These are phyloP conservation scores for Mycena crocata DNA, from an alignment of 768 basidiomycete genomes.

Conservation along the genomic window DNA sequence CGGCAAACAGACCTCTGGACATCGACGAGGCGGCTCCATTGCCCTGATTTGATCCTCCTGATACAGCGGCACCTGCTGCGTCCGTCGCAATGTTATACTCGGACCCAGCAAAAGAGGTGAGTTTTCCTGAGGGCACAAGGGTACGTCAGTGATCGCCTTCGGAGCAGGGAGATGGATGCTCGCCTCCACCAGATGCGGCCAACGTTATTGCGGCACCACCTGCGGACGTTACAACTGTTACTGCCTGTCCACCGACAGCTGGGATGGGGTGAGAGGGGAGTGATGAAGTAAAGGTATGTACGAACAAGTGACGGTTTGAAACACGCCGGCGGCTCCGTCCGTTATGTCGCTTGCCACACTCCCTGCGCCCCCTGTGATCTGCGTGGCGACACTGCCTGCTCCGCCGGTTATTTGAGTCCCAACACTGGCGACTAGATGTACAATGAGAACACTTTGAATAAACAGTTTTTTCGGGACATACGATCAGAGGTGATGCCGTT, in stretches of 20 bases:
- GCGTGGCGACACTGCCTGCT: conserved; percentile 37
- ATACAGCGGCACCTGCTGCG: conserved; percentile 37
- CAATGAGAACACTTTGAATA: neutral
- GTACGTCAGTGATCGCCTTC: no score
- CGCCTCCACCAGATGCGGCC: conserved; percentile 57
- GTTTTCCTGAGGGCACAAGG: no score
- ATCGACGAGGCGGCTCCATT: conserved; percentile 40
- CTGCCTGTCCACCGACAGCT: conserved; percentile 66
- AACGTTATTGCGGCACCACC: conserved; percentile 73
- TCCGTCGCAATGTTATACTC: conserved; percentile 62
- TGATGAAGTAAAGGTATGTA: conserved; percentile 26
- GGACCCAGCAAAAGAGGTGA: conserved; percentile 65
- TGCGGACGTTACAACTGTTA: conserved; percentile 67
- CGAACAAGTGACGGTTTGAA: conserved; percentile 58
- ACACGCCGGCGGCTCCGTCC: conserved; percentile 45
- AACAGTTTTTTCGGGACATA: conserved; percentile 24
- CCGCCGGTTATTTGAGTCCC: conserved; percentile 40
- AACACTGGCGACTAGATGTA: conserved; percentile 43
- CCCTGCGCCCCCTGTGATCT: conserved; percentile 41
- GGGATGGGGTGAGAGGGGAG: conserved; percentile 34
- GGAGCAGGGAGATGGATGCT: no score
- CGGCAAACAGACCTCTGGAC: conserved; percentile 41
- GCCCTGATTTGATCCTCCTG: conserved; percentile 37
- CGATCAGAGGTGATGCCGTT: conserved; percentile 52
- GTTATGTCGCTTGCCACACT: conserved; percentile 26